These are phyloP conservation scores for Cutaneotrichosporon sp. DNA, from an alignment of 1,284 basidiomycete genomes.

Conservation along the genomic window DNA sequence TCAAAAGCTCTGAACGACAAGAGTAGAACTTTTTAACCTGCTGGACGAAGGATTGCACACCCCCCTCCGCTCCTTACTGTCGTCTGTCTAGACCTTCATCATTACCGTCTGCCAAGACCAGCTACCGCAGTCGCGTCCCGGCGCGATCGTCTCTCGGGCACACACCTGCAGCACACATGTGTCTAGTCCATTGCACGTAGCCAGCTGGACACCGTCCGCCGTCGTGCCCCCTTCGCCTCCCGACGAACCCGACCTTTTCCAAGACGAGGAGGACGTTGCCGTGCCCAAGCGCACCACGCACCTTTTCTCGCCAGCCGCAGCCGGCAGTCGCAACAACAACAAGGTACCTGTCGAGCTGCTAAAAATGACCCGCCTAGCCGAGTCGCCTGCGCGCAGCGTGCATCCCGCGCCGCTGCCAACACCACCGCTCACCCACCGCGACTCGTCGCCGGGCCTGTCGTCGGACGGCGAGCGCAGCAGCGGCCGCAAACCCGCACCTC, in stretches of 20 bases:
- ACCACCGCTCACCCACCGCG: slow-evolving; percentile 4
- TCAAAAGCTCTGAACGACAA: too few relatives aligned
- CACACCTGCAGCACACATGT: not conserved
- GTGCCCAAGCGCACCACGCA: too few relatives aligned
- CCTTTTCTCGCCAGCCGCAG: too few relatives aligned
- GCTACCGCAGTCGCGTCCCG: not conserved
- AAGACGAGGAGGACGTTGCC: too few relatives aligned
- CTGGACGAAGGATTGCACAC: too few relatives aligned
- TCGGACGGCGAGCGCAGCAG: not conserved
- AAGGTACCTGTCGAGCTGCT: too few relatives aligned
- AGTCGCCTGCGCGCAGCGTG: not conserved
- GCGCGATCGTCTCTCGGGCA: not conserved
- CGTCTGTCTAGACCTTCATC: not conserved
- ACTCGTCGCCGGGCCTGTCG: slow-evolving; percentile 2
- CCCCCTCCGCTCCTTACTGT: not conserved
- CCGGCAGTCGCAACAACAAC: too few relatives aligned
- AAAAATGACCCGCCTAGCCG: too few relatives aligned
- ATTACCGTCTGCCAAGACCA: not conserved
- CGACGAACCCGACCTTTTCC: too few relatives aligned
- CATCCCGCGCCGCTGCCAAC: slow-evolving; percentile 5
- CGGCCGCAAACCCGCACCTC: slow-evolving; percentile 1
- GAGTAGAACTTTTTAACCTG: too few relatives aligned
- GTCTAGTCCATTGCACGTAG: slow-evolving; percentile 1
- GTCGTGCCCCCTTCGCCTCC: too few relatives aligned
- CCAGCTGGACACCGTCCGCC: not conserved